A percentile compares a stretch with the other conserved stretches of the same genome.
These are phyloP conservation scores for Xerocomus nothofagi DNA, from an alignment of 1,284 basidiomycete genomes.

Conservation along the genomic window DNA sequence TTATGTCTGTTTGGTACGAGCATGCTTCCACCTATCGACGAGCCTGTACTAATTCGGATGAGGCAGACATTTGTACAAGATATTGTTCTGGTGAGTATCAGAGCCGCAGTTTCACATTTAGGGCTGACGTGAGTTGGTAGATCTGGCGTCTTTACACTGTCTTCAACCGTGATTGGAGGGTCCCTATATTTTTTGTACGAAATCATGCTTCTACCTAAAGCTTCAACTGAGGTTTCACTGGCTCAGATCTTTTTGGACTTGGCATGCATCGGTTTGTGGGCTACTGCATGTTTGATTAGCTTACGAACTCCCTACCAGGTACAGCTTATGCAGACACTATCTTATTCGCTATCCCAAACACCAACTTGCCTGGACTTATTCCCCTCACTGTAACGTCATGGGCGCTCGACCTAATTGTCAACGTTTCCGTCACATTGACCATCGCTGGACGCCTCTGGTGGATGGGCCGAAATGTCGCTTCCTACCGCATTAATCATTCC, in stretches of 20 bases:
- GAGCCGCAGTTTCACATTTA: not conserved
- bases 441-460: conserved; percentile 20
- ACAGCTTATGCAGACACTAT: conserved; percentile 15
- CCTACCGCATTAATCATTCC: conserved; percentile 4
- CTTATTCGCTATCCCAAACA: conserved; percentile 13
- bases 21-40: no score
- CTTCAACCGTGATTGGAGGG: conserved; percentile 17
- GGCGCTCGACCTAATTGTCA: conserved; percentile 16
- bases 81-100: conserved; percentile 14
- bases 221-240: not conserved
- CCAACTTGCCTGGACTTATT: conserved; percentile 5
- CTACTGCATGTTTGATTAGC: not conserved
- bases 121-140: conserved; percentile 3
- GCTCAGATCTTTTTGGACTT: conserved; percentile 17
- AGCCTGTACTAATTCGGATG: not conserved
- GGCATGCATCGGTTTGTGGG: conserved; percentile 18
- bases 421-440: conserved; percentile 18
- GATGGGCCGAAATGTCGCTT: conserved; percentile 13
- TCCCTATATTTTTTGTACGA: conserved; percentile 14
- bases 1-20: conserved; percentile 16
- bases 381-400: conserved; percentile 16
- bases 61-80: conserved; percentile 15
- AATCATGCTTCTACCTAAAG: not conserved
- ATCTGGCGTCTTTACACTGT: conserved; percentile 22
- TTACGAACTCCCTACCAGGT: conserved; percentile 5